Base-by-base conservation (phyloP, 805 yeast genomes). In the Sugiyamaella smithiae region DNA sequence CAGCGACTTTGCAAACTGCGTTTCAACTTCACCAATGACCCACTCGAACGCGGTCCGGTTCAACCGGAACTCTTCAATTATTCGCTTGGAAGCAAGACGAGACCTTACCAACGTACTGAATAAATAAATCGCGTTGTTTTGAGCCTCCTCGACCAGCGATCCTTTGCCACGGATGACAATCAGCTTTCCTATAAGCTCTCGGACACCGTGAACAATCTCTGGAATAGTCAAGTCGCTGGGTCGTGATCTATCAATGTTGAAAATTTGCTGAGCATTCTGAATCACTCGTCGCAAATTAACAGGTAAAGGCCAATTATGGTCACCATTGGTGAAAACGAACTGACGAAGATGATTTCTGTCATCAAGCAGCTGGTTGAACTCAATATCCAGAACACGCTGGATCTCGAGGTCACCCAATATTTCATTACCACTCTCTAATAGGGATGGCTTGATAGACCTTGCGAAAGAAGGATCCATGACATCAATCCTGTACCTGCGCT, bases 251-350 rank as follows among this genome's bases (percentile, higher is more conserved):
- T 95, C 98, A 58, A 88, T 82, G 62, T 86, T 93, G 84, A 93
- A 93, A 52, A 93, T 89, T 67, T 91, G 97, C 70, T 91, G 98
- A 9, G 99, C 91, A 65, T 93, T 95, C 69, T 93, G 98, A 55
- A 93, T 77, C 54, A 95, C 84, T 77, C 99, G 95, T 66, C 97
- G 86, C 60, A 93, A 80, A 64, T 95, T 93, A 22, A 93, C 98
- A 25, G 99, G 99, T 57, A 95, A 75, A 50, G 98, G 98, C 97
- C 98, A 91, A 67, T 84, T 87, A 62, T 81, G 83, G 65, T 93
- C 99, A 74, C 99, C 99, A 60, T 85, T 88, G 43, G 85, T 77
- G 73, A 95, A 95, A 38, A 91, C 88, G 23, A 75, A 77, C 20
- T 77, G 78, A 70, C 99, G 82, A 65, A 95, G 73, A 59, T 84